Percentiles rank a stretch among this genome's conserved stretches.
phyloP scores from a whole-genome alignment of 495 filamentous ascomycete genomes.

The Xylaria intraflava region DNA sequence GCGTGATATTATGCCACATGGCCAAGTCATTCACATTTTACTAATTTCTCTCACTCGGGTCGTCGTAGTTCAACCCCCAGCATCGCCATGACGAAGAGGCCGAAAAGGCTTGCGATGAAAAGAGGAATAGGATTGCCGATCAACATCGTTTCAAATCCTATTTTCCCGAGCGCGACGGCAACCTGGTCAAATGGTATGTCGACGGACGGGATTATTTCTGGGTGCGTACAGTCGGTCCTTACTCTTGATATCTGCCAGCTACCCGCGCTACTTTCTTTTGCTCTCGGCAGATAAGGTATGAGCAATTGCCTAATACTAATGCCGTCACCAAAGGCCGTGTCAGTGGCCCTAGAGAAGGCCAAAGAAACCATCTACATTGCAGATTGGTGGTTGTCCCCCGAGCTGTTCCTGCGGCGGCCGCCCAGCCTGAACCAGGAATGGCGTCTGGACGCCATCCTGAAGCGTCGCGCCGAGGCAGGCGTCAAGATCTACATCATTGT shows the following conservation, averaged over 20 bases:
- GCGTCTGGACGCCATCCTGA: slow-evolving; percentile 79
- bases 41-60: background rate
- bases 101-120: slow-evolving; percentile 75
- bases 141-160: slow-evolving; percentile 81
- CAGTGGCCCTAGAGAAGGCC: slow-evolving; percentile 74
- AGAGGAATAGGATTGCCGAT: slow-evolving; percentile 63
- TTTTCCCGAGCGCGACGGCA: slow-evolving; percentile 76
- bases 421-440: slow-evolving; percentile 77
- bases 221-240: slow-evolving; percentile 34
- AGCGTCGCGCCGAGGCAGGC: slow-evolving; percentile 80
- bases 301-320: background rate
- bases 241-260: too few species aligned
- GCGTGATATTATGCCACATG: background rate
- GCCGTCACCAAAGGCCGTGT: slow-evolving; percentile 53
- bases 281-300: background rate
- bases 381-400: slow-evolving; percentile 96
- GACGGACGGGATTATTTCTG: slow-evolving; percentile 91
- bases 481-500: slow-evolving; percentile 94
- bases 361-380: slow-evolving; percentile 91
- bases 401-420: slow-evolving; percentile 83
- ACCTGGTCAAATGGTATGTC: slow-evolving; percentile 94
- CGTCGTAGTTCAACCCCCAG: slow-evolving; percentile 62
- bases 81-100: slow-evolving; percentile 95
- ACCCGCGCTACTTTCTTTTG: background rate
- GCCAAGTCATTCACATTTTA: background rate